A percentile compares a stretch with the other conserved stretches of the same genome.
phyloP scores from a whole-genome alignment of 495 filamentous ascomycete species.

The Podospora bellae-mahoneyi region DNA sequence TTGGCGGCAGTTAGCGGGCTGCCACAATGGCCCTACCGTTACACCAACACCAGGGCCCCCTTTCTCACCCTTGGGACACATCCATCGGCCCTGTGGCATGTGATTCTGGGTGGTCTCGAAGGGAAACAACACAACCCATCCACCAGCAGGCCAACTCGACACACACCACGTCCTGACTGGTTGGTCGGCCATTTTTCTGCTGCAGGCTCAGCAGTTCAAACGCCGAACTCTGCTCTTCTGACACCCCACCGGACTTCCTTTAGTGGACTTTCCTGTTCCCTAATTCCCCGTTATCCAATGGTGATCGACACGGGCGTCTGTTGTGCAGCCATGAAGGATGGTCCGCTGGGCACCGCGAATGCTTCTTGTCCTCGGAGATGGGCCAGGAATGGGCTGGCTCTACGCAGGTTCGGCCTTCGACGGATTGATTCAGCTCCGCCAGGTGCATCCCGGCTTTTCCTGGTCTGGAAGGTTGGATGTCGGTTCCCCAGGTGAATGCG shows the following conservation, averaged over 20 bases:
- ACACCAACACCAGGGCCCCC: background rate
- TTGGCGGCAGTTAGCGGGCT: background rate
- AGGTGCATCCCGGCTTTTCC: background rate
- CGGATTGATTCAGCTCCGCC: background rate
- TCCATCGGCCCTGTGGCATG: background rate
- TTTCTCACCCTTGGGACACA: background rate
- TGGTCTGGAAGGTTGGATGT: background rate
- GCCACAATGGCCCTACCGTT: background rate
- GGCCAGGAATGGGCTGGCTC: background rate
- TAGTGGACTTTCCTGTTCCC: background rate
- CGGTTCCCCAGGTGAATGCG: background rate
- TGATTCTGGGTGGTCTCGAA: constrained; percentile 4
- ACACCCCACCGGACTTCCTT: background rate
- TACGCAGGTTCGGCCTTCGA: background rate
- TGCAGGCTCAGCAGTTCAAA: background rate
- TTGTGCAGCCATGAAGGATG: background rate
- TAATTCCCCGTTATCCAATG: background rate
- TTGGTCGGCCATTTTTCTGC: background rate
- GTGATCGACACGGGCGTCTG: background rate
- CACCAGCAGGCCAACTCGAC: constrained; percentile 4
- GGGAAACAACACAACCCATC: constrained; percentile 1
- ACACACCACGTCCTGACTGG: background rate
- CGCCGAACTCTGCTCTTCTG: background rate
- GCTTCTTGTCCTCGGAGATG: background rate
- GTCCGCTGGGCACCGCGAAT: background rate